Base-by-base conservation (phyloP, 2,329 filamentous ascomycete species). In the Fusarium longipes region DNA sequence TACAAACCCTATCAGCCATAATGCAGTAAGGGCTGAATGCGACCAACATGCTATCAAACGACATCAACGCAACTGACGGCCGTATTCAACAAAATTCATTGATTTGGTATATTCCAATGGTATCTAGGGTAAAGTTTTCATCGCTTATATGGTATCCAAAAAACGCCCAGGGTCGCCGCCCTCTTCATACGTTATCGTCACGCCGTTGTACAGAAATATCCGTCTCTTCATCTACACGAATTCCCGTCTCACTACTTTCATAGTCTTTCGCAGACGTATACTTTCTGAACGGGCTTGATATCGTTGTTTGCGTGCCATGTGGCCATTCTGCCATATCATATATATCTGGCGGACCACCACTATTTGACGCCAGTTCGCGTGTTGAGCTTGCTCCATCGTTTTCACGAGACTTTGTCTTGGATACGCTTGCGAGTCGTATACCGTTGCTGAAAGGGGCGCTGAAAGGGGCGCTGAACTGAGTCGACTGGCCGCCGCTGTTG, bases 341-440 rank as follows among this genome's bases (percentile, higher is more conserved):
- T 42, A 58, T 44, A 39, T 70, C 63, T 30, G 66, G 44, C 22
- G 51, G 57, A 8, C 50, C 32, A 24, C 43, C 22, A 20, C 45
- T 48, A 20, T 24, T 48, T 18, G 54, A 38, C 4, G 33, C 18
- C 0, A 70, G 17, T 36, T 70, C 59, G 20, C 60, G 67, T 15
- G 67, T 70, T 18, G 67, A 70, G 52, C 67, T 70, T 1, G 54
- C 62, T 20, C 51, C 67, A 27, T 70, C 67, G 12, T 52, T 52
- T 4, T 66, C 61, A 20, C 56, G 42, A 1, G 56, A 51, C 24
- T 40, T 51, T 5, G 67, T 42, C 52, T 57, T 68, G 17, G 67
- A 65, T 12, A 65, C 39, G 15, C 57, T 45, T 6, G 55, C 44
- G 4, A 70, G 67, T 15, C 55, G 65, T n/a, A 70, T 62, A 5